These are phyloP conservation scores for Lojkania enalia DNA, from an alignment of 2,329 filamentous ascomycete genomes.

Conservation along the genomic window DNA sequence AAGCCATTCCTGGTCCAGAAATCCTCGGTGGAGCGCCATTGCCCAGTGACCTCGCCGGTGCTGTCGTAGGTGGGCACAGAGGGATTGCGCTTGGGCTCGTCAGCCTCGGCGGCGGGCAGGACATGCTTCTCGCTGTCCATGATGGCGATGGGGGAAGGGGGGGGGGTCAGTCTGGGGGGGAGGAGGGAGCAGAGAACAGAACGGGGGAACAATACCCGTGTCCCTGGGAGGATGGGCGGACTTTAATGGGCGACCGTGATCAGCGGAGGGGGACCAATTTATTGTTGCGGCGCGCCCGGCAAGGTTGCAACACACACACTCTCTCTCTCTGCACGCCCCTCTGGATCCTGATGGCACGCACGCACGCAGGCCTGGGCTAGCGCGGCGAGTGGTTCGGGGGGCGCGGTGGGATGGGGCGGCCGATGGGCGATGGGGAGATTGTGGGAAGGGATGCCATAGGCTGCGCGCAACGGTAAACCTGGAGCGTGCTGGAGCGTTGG, in stretches of 20 bases:
- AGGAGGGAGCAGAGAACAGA: not conserved
- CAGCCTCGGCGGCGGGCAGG: conserved; percentile 1
- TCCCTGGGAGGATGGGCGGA: conserved; percentile 19
- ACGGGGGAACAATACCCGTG: conserved; percentile 10
- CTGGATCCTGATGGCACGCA: conserved; percentile 20
- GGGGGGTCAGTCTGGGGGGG: not conserved
- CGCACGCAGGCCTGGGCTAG: conserved; percentile 27
- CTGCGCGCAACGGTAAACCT: not conserved
- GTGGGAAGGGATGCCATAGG: too few relatives aligned
- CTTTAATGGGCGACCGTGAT: conserved; percentile 33
- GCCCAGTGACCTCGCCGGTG: conserved; percentile 14
- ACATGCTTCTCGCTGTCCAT: conserved; percentile 34
- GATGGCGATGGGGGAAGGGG: conserved; percentile 9
- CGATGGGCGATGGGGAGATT: too few relatives aligned
- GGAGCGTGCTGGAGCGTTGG: not conserved
- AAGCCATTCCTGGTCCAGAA: conserved; percentile 44
- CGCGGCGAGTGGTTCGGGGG: conserved; percentile 2
- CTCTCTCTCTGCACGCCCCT: too few relatives aligned
- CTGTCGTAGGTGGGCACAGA: conserved; percentile 7
- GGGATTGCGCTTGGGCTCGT: not conserved
- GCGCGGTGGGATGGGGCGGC: conserved; percentile 9
- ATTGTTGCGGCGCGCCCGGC: conserved; percentile 29
- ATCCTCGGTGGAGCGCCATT: conserved; percentile 37
- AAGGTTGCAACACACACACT: conserved; percentile 22
- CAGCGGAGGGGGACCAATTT: conserved; percentile 30